Evolutionary conservation across 768 basidiomycete genomes (phyloP), one percentile per base, ranked within the genome.

Genomic region (Trametes villosa): DNA sequence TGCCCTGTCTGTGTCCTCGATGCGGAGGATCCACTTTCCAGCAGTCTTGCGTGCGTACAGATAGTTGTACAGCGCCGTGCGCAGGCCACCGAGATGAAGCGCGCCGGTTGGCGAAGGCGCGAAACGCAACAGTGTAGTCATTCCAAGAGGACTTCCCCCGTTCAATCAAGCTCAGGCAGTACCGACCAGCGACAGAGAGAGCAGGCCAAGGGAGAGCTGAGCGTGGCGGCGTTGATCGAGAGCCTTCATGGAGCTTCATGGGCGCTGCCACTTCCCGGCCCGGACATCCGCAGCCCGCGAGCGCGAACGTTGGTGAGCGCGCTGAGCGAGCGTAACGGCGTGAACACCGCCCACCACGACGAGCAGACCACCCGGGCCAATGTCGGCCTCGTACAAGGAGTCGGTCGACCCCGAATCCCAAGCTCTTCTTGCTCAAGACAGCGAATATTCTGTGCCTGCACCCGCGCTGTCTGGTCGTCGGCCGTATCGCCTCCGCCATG

Each of bases 21-120:
- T 87, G 51, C 97, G 80, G 67, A 98, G 76, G 36, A 98, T 84
- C 93, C 94, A 97, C 68, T 89, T 89, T 2, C 96, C 97, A 3
- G 85, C 86, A 15, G 84, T 78, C 72, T 92, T 93, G 67, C 82
- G 83, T 9, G 96, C 92, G 57, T 89, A 87, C 0, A 98, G 74
- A 69, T 97, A 84, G 69, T 98, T 98, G 75, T 94, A 96, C 2
- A 99, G 77, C 0, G 96, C 97, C 55, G 96, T 98, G 18, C 97
- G 79, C 15, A 99, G 84, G 0, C 97, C 97, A 0, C 97, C 97
- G 2, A 99, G 86, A 73, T 99, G 97, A 5, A 98, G 78, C 31
- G 89, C 83, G 1, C 97, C 97, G 0, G 97, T 99, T 1, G 97
- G 97, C 1, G 97, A 98, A 1, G 97, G 97, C 2, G 96, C 97